phyloP scores from a whole-genome alignment of 306 rosid genomes.

The Gillenia trifoliata region DNA sequence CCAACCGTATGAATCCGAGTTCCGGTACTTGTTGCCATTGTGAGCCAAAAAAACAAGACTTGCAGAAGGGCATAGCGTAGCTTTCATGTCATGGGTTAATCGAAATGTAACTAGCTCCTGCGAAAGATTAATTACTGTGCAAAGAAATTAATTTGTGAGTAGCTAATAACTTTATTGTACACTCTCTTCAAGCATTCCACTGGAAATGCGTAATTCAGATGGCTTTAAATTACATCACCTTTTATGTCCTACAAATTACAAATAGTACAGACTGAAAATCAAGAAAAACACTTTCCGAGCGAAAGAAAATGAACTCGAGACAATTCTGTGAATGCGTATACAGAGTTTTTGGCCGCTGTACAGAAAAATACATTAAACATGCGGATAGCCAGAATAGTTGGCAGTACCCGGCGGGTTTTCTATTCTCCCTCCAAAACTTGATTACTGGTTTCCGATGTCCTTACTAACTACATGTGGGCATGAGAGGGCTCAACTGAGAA shows the following conservation, averaged over 20 bases:
- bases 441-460: conserved; percentile 11
- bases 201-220: neutral
- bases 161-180: neutral
- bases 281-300: no score
- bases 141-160: neutral
- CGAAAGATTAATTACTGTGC: neutral
- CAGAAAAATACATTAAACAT: neutral
- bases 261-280: no score
- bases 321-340: neutral
- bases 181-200: neutral
- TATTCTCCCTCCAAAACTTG: conserved; percentile 13
- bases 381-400: neutral
- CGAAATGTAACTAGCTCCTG: neutral
- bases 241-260: neutral
- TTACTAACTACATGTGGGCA: conserved; percentile 28
- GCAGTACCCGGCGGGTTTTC: neutral
- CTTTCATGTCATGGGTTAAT: no score
- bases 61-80: neutral
- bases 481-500: conserved; percentile 55
- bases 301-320: no score
- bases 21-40: conserved; percentile 64
- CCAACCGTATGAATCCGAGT: conserved; percentile 67
- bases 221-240: neutral
- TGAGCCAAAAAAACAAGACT: conserved; percentile 9
- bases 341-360: neutral